Base-by-base conservation (phyloP, 495 filamentous ascomycete genomes). In the Neurospora sp. region DNA sequence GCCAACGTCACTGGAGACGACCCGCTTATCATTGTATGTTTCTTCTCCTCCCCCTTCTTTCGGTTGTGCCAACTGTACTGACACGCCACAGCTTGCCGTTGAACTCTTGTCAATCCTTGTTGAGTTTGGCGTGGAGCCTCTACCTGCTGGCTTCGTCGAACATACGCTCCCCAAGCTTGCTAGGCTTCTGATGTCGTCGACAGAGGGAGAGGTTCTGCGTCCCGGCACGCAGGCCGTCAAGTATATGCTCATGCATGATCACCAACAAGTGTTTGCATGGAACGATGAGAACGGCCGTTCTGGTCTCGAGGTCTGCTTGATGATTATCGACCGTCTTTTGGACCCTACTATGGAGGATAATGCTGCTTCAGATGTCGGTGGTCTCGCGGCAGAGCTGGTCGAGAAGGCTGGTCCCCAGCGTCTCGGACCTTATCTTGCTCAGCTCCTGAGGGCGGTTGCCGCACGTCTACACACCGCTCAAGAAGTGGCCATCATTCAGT, bases 301-400 rank as follows among this genome's bases (percentile, higher is more conserved):
- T 38, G 96, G 96, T 39, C 87, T 97, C 14, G 94, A 98, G 81
- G 90, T 97, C 20, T 91, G 92, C 35, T 87, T 99, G 53, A 85
- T 93, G 70, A 95, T 99, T 76, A 95, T 99, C 76, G 96, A 97
- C 80, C 92, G 94, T n/a, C 86, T 99, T 6, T 87, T 99, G 27
- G 89, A 91, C 1, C 91, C 93, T 0, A 81, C 87, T 3, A 90
- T 98, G 39, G 92, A 94, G 70, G 96, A 98, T 75, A 92, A 92
- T 71, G 92, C 94, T 9, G 96, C 96, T n/a, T 92, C 93, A 8
- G 96, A 98, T 82, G 94, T 99, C 37, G 96, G 96, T 73, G 93
- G 94, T 38, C 87, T 99, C 69, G 96, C 96, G 1, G 96, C 94
- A 0, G 96, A 97, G 79, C 83, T 98, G 73, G 96, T 99, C 8